Base-by-base conservation (phyloP, 805 yeast genomes). In the Ogataea dorogensis region DNA sequence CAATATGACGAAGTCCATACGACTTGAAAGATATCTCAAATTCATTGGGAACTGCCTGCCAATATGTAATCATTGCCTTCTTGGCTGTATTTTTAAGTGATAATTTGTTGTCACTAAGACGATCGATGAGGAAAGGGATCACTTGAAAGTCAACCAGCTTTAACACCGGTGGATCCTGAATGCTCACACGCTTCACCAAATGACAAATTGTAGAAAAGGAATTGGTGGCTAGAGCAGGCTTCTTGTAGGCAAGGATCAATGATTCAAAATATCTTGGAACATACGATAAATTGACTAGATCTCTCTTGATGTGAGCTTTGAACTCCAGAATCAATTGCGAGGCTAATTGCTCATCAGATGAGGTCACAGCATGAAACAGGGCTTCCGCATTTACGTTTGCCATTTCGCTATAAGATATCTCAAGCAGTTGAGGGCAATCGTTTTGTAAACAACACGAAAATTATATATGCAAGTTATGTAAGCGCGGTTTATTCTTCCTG, bases 181-280 rank as follows among this genome's bases (percentile, higher is more conserved):
- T 71, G 30, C 77, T 70, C 5, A 78, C 73, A 14, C 84, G 58
- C 40, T 76, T 77, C 19, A 78, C 69, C 34, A 77, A 54, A 48
- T 78, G 81, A 31, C 79, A 75, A 4, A 75, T 51, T 0, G 76
- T 67, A 18, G 75, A 68, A 48, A 77, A 76, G 2, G 76, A 66
- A 41, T 66, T 65, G 13, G 76, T 63, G 8, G 65, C 54, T 21
- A 58, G 36, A 31, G 66, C 67, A 3, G 56, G 46, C 4, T 65
- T 59, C 36, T 67, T 70, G 28, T 63, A 65, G 2, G 75, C 79
- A 3, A 64, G 47, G 7, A 70, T 58, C 29, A 79, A 56, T 0
- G 77, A 64, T 31, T 75, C 75, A 38, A 76, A 63, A 53, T 75
- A 76, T 24, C 62, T 51, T 9, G 75, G 73, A 4, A 73, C 79